Base-by-base conservation (phyloP, 257 asterid genomes). In the Perilla frutescens region DNA sequence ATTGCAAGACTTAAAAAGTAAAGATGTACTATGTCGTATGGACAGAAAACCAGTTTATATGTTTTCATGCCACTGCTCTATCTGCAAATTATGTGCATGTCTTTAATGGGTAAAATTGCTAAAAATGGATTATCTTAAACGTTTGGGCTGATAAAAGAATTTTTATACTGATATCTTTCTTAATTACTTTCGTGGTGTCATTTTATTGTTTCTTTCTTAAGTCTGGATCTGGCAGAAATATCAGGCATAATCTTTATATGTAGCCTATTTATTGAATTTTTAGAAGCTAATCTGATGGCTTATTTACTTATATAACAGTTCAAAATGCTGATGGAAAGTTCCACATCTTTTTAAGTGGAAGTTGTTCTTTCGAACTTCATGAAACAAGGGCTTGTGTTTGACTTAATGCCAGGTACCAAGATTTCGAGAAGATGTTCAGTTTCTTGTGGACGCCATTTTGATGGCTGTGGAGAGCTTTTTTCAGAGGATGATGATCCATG, bases 351-450 rank as follows among this genome's bases (percentile, higher is more conserved):
- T 66, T 56, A 55, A 11, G 49, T 68, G 66, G 81, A 79, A 75
- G 75, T 48, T 71, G 75, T 74, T 45, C 39, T 51, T 53, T 77
- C 60, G 36, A 40, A 67, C 75, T 79, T 79, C 78, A 68, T 77
- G 82, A 67, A 71, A 63, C 56, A 44, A 71, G 66, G 76, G 58
- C 44, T 73, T 60, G 32, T 65, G 39, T 76, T 44, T 71, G 78
- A 70, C 72, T 73, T 64, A 43, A 75, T 80, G 64, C 77, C 80
- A 70, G 83, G 79, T 62, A 72, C 81, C 31, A 43, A 71, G 60
- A 72, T 68, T 65, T 62, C 39, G 72, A 62, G 54, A 66, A 69
- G 74, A 72, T 63, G 87, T 62, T 77, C 85, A 73, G 48, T 64
- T 70, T 55, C 73, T 75, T 53, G 62, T 63, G 70, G 80, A 62